A percentile compares a stretch with the other conserved stretches of the same genome.
phyloP scores from a whole-genome alignment of 768 basidiomycete genomes.

The Clitopilus passeckerianus region DNA sequence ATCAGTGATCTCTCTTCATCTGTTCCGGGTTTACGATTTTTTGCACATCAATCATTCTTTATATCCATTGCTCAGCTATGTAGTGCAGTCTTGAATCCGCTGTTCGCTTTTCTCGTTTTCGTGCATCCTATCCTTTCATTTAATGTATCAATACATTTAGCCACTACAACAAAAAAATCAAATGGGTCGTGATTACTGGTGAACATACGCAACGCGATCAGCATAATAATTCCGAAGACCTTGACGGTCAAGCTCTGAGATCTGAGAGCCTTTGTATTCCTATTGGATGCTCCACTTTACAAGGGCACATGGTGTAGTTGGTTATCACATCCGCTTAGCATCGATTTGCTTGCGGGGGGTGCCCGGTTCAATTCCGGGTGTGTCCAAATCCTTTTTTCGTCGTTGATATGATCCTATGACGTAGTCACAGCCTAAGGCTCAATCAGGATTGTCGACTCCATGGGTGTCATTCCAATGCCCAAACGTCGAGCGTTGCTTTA shows the following conservation, averaged over 20 bases:
- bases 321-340: conserved; percentile 28
- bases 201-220: background rate
- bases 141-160: background rate
- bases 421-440: background rate
- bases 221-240: too few relatives aligned
- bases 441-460: too few relatives aligned
- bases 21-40: background rate
- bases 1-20: background rate
- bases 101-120: background rate
- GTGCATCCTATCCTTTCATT: background rate
- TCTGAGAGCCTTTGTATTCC: too few relatives aligned
- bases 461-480: too few relatives aligned
- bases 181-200: background rate
- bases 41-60: background rate
- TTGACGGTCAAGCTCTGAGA: too few relatives aligned
- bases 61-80: background rate
- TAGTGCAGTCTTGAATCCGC: background rate
- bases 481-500: too few relatives aligned
- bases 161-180: background rate
- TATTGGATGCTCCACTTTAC: background rate
- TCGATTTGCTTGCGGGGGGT: conserved; percentile 15
- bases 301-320: conserved; percentile 27
- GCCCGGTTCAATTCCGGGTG: conserved; percentile 24
- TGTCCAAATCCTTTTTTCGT: conserved; percentile 15
- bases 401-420: background rate